Evolutionary conservation across 306 rosid species (phyloP), one percentile per base, ranked within the genome.

Genomic region (Cucurbita pepo): DNA sequence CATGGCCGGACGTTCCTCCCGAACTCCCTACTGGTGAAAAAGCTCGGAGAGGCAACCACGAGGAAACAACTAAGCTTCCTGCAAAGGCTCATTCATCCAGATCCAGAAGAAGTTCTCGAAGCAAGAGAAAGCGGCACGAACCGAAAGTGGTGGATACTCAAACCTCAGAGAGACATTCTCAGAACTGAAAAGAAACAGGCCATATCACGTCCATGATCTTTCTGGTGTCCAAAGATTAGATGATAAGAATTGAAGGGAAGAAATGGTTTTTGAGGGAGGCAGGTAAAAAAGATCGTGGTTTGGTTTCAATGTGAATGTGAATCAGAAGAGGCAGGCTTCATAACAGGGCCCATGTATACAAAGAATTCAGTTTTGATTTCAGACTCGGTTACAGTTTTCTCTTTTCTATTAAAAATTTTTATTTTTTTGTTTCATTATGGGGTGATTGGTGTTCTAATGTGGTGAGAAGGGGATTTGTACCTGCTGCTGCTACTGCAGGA

Each of bases 1-100:
- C 96, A 51, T 95, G 99, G 99, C 99, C 99, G 0, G 97, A 95
- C 63, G 84, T 88, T 77, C 99, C 95, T 70, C 99, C 96, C 10
- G 99, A 95, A 81, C 96, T 91, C 56, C 93, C 90, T 48, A 76
- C 91, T 10, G 78, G 73, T 36, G 97, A 86, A 37, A 86, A 84
- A 63, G 77, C 73, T 34, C 59, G 63, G 5, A 71, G 13, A 10
- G 80, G 78, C 76, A 76, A 75, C 2, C 87, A 85, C 75, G 89
- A 86, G 75, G 90, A 64, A 45, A 41, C 72, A 7, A 77, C 55
- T 64, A 91, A 88, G 79, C 91, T 56, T 71, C 70, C 95, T 40
- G 22, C 90, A 55, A 95, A 87, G 87, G 79, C 86, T 1, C 86
- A 85, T 71, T 72, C 90, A 6, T 77, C 97, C 15, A 85, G 89